These are phyloP conservation scores for Hyphodiscus hymeniophilus DNA, from an alignment of 495 filamentous ascomycete species.

Conservation along the genomic window DNA sequence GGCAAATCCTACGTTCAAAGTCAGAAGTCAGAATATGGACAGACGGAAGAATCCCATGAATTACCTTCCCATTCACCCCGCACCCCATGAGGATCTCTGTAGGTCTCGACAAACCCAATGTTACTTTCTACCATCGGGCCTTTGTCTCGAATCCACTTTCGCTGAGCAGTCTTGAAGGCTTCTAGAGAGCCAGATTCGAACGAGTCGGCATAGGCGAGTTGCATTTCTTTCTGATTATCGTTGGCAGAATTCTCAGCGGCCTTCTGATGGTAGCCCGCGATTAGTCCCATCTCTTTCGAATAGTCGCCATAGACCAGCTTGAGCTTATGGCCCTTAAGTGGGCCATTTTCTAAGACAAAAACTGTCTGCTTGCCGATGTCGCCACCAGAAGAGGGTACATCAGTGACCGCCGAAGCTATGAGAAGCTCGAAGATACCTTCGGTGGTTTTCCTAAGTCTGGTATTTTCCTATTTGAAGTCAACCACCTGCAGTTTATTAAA, in stretches of 20 bases:
- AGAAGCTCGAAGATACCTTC: constrained; percentile 70
- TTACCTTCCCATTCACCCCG: constrained; percentile 89
- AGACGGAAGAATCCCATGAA: not conserved
- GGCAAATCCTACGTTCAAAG: constrained; percentile 17
- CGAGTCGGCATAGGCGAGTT: constrained; percentile 71
- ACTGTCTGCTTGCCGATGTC: constrained; percentile 61
- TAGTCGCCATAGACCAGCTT: constrained; percentile 83
- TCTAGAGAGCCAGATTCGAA: constrained; percentile 79
- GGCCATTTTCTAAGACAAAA: constrained; percentile 55
- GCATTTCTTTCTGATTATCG: constrained; percentile 78
- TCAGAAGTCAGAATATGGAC: not conserved
- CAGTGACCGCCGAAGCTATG: constrained; percentile 61
- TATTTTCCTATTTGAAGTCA: constrained; percentile 64
- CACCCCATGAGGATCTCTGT: constrained; percentile 86
- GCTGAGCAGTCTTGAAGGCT: constrained; percentile 84
- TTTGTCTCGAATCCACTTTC: constrained; percentile 88
- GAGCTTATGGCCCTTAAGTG: constrained; percentile 56
- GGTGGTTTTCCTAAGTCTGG: constrained; percentile 66
- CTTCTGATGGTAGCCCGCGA: constrained; percentile 59
- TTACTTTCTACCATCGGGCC: constrained; percentile 85
- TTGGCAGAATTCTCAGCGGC: constrained; percentile 75
- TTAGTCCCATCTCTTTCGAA: constrained; percentile 67
- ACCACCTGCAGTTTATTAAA: not conserved
- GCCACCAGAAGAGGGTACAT: constrained; percentile 45
- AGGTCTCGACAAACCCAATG: constrained; percentile 94